These are phyloP conservation scores for Lecanicillium sp. DNA, from an alignment of 2,329 filamentous ascomycete species.

Conservation along the genomic window DNA sequence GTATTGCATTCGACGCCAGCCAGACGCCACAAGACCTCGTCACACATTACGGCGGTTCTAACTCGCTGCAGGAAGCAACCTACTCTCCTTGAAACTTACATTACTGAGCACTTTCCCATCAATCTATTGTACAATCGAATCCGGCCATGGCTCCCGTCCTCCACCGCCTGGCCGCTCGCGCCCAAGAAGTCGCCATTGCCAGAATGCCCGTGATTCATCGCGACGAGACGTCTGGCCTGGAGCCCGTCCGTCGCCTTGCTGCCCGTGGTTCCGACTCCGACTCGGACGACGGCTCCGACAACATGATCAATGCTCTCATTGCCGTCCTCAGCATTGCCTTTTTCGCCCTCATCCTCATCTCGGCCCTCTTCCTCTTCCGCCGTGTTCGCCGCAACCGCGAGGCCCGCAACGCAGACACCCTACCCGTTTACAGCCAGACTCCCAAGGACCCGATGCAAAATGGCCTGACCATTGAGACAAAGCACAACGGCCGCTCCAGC, in stretches of 20 bases:
- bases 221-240: constrained; percentile 7
- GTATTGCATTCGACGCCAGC: neutral
- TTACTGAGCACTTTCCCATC: constrained; percentile 10
- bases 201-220: constrained; percentile 5
- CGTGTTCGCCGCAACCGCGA: constrained; percentile 46
- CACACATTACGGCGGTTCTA: neutral
- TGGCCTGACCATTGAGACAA: constrained; percentile 50
- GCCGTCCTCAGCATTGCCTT: constrained; percentile 71
- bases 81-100: constrained; percentile 15
- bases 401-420: constrained; percentile 37
- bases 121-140: constrained; percentile 7
- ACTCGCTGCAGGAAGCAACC: constrained; percentile 12
- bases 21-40: neutral
- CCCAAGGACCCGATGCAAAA: constrained; percentile 43
- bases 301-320: constrained; percentile 70
- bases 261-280: constrained; percentile 22
- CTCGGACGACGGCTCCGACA: constrained; percentile 41
- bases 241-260: constrained; percentile 7
- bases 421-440: constrained; percentile 63
- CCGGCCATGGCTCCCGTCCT: constrained; percentile 8
- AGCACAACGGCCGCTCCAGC: constrained; percentile 51
- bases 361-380: constrained; percentile 64
- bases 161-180: constrained; percentile 2
- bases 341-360: constrained; percentile 59
- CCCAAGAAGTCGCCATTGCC: neutral